Evolutionary conservation across 2,329 filamentous ascomycete species (phyloP).

Genomic region (Sarocladium brachiariae): DNA sequence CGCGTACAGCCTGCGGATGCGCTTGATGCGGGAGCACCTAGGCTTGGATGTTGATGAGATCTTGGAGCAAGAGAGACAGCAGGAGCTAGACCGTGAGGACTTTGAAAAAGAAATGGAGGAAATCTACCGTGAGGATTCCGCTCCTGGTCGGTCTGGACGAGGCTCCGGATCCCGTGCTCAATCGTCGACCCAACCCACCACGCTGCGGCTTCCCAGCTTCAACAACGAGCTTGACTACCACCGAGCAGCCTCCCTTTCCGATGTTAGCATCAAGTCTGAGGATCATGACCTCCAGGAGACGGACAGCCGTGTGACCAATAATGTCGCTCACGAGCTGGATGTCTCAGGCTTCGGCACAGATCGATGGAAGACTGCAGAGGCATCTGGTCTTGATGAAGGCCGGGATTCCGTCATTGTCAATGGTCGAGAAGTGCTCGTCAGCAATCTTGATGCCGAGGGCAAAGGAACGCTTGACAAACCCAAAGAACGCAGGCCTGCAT

Average conservation of each 20-base stretch:
- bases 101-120: conserved; percentile 56
- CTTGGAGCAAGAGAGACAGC: conserved; percentile 67
- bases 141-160: neutral
- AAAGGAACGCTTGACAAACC: conserved; percentile 46
- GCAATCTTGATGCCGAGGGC: conserved; percentile 56
- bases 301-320: conserved; percentile 43
- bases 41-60: conserved; percentile 93
- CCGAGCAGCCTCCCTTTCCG: conserved; percentile 35
- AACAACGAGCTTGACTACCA: conserved; percentile 55
- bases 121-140: conserved; percentile 47
- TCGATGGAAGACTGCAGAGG: conserved; percentile 61
- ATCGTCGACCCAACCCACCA: conserved; percentile 5
- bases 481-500: conserved; percentile 25
- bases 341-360: conserved; percentile 74
- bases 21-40: conserved; percentile 92
- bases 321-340: conserved; percentile 61
- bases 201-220: conserved; percentile 46
- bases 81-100: conserved; percentile 53
- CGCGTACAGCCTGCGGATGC: conserved; percentile 84
- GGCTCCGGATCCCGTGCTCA: neutral
- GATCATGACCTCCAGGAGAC: conserved; percentile 14
- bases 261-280: conserved; percentile 9
- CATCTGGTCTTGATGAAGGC: conserved; percentile 52
- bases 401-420: conserved; percentile 65
- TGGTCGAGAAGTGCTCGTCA: conserved; percentile 65